A percentile compares a stretch with the other conserved stretches of the same genome.
Evolutionary conservation across 1,284 basidiomycete species (phyloP).

Genomic region (Ceratobasidium sp.): DNA sequence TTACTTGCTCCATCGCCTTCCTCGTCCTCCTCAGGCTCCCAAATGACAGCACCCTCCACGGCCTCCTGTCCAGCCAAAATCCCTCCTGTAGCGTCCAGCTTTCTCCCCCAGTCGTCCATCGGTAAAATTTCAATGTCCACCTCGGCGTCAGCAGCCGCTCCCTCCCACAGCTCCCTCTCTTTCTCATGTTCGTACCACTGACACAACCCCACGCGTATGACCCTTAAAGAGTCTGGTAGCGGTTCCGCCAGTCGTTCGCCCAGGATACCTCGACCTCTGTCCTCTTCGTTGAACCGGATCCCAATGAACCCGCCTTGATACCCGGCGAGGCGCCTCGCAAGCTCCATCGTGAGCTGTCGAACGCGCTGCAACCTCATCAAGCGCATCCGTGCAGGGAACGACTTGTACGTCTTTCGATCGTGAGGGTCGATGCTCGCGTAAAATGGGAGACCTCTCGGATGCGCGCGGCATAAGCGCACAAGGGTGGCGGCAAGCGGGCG

Average conservation of each 20-base stretch:
- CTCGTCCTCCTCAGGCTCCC: constrained; percentile 2
- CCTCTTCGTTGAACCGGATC: constrained; percentile 54
- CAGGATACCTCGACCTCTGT: constrained; percentile 56
- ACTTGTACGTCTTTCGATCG: constrained; percentile 57
- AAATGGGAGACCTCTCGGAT: constrained; percentile 58
- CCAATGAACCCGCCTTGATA: constrained; percentile 58
- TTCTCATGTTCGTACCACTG: constrained; percentile 53
- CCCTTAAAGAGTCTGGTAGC: constrained; percentile 47
- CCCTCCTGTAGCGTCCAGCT: constrained; percentile 49
- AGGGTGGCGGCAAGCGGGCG: constrained; percentile 61
- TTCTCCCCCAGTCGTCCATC: constrained; percentile 54
- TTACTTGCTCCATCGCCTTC: neutral
- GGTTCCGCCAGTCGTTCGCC: constrained; percentile 58
- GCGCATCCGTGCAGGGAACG: constrained; percentile 58
- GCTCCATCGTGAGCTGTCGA: constrained; percentile 53
- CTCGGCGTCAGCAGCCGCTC: constrained; percentile 55
- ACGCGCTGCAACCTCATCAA: constrained; percentile 58
- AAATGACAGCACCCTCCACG: constrained; percentile 8
- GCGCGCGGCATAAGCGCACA: constrained; percentile 56
- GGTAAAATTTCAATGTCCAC: constrained; percentile 51
- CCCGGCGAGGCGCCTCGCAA: constrained; percentile 51
- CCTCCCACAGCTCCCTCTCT: constrained; percentile 56
- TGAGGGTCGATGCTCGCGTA: constrained; percentile 56
- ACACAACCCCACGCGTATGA: constrained; percentile 54
- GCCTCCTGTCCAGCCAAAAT: constrained; percentile 37